Evolutionary conservation across 2,329 filamentous ascomycete genomes (phyloP), one percentile per base, ranked within the genome.

Genomic region (Davidsoniella eucalypti): DNA sequence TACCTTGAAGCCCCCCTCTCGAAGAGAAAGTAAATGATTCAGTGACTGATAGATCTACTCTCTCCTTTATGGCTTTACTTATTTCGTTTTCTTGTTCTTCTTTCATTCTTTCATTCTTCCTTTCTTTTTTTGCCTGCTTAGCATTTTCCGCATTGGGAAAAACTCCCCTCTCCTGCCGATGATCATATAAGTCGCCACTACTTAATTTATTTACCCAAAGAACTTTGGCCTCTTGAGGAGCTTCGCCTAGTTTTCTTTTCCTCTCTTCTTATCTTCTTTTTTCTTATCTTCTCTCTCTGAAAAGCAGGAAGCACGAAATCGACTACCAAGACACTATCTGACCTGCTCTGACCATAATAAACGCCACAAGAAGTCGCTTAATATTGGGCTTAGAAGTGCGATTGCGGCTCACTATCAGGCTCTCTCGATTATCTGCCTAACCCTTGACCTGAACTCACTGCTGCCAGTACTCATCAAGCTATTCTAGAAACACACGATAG

Each of bases 111-210:
- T 18, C 16, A 38, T 17, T 40, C 1, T 40, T 40, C 14, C 1
- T 29, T 10, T 29, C 10, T 9, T 29, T 12, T 18, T 10, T 42
- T 42, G 12, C 12, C 16, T 16, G 16, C 12, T 42, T 18, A 16
- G 9, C 1, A 17, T 18, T 18, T 42, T 16, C 16, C 16, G 17
- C 39, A 6, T 42, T 18, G 21, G 39, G 39, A 23, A 42, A n/a
- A 42, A 5, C 17, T 23, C 5, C 21, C 21, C 21, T 42, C 39
- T 42, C 39, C 26, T 33, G 21, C 25, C 33, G 38, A 29, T 41
- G 21, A 42, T 42, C 10, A 33, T 42, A 25, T 39, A 47, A 47
- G 44, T 47, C 29, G 44, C 44, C 39, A 44, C 48, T 26, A 8
- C 5, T 17, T 4, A 21, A 1, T 10, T 10, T 33, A n/a, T 9